Conservation (phyloP, 345 rosid species). For the Leavenworthia alabamica region DNA sequence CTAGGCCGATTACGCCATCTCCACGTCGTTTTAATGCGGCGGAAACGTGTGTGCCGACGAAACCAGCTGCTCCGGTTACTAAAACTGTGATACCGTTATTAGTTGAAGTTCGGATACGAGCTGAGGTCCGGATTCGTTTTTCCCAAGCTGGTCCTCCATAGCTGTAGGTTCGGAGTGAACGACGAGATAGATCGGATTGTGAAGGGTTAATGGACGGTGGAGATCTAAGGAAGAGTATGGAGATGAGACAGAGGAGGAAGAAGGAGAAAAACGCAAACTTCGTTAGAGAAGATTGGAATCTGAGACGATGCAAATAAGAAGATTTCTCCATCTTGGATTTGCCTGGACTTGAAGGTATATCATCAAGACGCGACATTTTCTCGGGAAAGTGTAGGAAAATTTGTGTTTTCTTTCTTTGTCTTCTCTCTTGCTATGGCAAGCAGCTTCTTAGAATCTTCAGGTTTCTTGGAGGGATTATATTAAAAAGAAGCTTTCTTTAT, state of each 20-base stretch:
- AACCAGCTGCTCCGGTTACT: conserved; percentile 91
- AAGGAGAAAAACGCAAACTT: conserved; percentile 85
- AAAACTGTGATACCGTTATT: conserved; percentile 65
- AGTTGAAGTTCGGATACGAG: conserved; percentile 52
- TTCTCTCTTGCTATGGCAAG: neutral
- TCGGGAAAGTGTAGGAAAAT: neutral
- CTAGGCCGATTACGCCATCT: conserved; percentile 79
- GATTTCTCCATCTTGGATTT: conserved; percentile 97
- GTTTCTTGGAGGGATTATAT: conserved; percentile 42
- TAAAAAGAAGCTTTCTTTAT: conserved; percentile 23
- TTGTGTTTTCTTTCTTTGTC: neutral
- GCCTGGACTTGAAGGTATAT: conserved; percentile 81
- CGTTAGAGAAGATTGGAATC: conserved; percentile 66
- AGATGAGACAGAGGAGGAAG: conserved; percentile 64
- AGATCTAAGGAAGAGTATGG: conserved; percentile 76
- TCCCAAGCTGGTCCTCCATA: conserved; percentile 88
- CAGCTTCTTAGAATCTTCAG: conserved; percentile 38
- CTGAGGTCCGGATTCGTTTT: conserved; percentile 56
- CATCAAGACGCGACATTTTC: conserved; percentile 69
- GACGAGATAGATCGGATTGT: conserved; percentile 83
- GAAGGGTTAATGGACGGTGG: conserved; percentile 48
- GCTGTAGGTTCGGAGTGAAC: conserved; percentile 59
- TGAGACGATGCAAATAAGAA: conserved; percentile 42
- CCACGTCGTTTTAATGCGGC: conserved; percentile 76
- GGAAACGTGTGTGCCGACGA: conserved; percentile 89